phyloP scores from a whole-genome alignment of 1,284 basidiomycete genomes.

The Neolentinus lepideus region DNA sequence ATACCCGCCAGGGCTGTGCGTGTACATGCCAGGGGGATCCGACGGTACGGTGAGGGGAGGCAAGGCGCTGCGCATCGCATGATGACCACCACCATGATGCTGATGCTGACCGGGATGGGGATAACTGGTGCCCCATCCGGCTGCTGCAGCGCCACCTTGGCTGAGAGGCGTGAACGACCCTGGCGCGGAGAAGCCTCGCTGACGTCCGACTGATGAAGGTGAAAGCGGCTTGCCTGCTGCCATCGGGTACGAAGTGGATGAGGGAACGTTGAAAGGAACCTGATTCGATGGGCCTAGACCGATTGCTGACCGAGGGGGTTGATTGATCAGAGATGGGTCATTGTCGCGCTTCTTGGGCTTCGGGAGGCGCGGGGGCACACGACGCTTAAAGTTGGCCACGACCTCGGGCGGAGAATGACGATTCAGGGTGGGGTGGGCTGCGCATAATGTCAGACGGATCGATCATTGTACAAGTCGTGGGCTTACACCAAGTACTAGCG shows the following conservation, averaged over 20 bases:
- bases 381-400: conserved; percentile 86
- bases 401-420: conserved; percentile 81
- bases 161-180: conserved; percentile 65
- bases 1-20: conserved; percentile 20
- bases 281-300: conserved; percentile 40
- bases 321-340: conserved; percentile 51
- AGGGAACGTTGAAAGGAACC: conserved; percentile 52
- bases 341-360: conserved; percentile 74
- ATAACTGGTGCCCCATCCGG: conserved; percentile 54
- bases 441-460: conserved; percentile 9
- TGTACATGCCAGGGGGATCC: conserved; percentile 51
- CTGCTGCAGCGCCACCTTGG: conserved; percentile 40
- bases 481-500: conserved; percentile 90
- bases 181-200: conserved; percentile 75
- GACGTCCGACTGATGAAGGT: conserved; percentile 41
- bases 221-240: conserved; percentile 18
- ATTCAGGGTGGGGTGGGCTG: conserved; percentile 84
- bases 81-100: background rate
- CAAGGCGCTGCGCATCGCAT: conserved; percentile 30
- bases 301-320: conserved; percentile 67
- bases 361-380: conserved; percentile 83
- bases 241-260: conserved; percentile 14
- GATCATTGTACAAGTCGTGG: conserved; percentile 8
- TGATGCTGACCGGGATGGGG: conserved; percentile 33
- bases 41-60: conserved; percentile 79